Evolutionary conservation across 1,284 basidiomycete species (phyloP), one percentile per base, ranked within the genome.

Genomic region (Exobasidium rhododendri): DNA sequence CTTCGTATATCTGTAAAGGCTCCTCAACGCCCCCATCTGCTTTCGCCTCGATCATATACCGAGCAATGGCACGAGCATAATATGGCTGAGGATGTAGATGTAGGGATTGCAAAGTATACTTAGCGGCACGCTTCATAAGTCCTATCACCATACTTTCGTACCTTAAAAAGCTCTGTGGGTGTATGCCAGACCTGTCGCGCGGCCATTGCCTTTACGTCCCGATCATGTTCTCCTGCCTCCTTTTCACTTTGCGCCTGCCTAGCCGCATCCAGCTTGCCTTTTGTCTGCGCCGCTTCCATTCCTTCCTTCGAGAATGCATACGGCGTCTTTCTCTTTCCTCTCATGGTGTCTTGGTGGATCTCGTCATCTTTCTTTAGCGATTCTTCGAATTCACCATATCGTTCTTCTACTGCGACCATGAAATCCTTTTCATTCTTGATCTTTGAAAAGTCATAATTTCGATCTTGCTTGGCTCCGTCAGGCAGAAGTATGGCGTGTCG

Each of bases 181-280:
- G 96, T 99, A 82, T 99, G 96, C 96, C 96, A 99, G 58, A 98
- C 85, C 80, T 99, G 96, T 72, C 87, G 85, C 4, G 92, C 92
- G 0, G 73, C 75, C 77, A 77, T 77, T 1, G 63, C 56, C 35
- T 72, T 65, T 0, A 77, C 70, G 32, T 83, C 83, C 69, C 87
- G 85, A 17, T 67, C 66, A 51, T 64, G 52, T n/a, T 61, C 44
- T 6, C 32, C 55, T 30, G 64, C 69, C 28, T 68, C 70, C 59
- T 52, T 64, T 63, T 69, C 66, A 24, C 64, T 61, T 61, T 58
- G 43, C 49, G 83, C 79, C 51, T 68, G 63, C 26, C 61, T 45
- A 14, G 57, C 57, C 35, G 70, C 59, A n/a, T 52, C 28, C 11
- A 32, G 84, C 7, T 74, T 46, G 0, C 75, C 74, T 28, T 67